phyloP scores from a whole-genome alignment of 2,329 filamentous ascomycete species.

The Lachnellula hyalina region DNA sequence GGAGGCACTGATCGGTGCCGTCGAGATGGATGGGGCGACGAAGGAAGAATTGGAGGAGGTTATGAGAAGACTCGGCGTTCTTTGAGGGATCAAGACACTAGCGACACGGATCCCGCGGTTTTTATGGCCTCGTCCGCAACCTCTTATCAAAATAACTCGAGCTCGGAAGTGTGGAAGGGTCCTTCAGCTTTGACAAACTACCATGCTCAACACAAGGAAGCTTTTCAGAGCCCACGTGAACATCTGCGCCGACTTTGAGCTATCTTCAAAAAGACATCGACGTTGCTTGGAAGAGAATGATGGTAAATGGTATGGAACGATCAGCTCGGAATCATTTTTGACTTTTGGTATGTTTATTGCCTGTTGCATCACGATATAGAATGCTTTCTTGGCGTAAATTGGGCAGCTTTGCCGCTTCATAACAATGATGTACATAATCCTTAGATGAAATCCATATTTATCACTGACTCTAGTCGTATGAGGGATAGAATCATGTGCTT shows the following conservation, averaged over 20 bases:
- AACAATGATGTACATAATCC: neutral
- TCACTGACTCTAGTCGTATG: neutral
- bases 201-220: no score
- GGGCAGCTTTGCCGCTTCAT: neutral
- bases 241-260: no score
- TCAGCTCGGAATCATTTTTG: no score
- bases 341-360: no score
- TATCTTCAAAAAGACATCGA: no score
- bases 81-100: neutral
- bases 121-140: no score
- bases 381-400: neutral
- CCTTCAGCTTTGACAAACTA: no score
- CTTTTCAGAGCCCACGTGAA: no score
- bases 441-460: neutral
- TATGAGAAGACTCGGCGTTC: slow-evolving; percentile 1
- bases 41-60: neutral
- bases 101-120: neutral
- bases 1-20: slow-evolving; percentile 76
- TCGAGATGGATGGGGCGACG: slow-evolving; percentile 61
- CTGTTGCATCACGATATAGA: neutral
- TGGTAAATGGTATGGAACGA: no score
- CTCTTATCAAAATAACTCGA: no score
- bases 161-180: no score
- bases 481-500: neutral
- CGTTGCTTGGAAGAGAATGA: no score